Base-by-base conservation (phyloP, 371 early-diverging fungal genomes). In the Capillidium rhysosporum region DNA sequence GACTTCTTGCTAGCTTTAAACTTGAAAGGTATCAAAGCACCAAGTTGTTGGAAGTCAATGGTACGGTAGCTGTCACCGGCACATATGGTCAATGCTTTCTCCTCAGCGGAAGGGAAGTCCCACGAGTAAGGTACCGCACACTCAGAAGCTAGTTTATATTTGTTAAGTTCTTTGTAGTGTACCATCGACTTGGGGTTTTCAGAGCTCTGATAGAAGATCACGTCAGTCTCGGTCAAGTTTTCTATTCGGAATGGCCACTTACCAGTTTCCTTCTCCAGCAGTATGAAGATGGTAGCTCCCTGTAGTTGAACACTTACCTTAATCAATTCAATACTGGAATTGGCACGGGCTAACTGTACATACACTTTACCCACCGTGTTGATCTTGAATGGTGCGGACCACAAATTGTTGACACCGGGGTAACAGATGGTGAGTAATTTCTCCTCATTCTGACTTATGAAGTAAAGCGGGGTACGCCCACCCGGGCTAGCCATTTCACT, bases 221-320 rank as follows among this genome's bases (percentile, higher is more conserved):
- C 75, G 49, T 85, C 84, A 26, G 75, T 77, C 2, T 74, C 71
- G 0, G 90, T 85, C n/a, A 71, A 59, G 67, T 96, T 96, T 28
- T 87, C 86, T 44, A 98, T 73, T 9, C 79, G 66, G 56, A 81
- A 91, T 14, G 96, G 98, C 98, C 98, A 98, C 51, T 77, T 69
- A 2, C 78, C 75, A 28, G 75, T 71, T 60, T 86, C 86, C 40
- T 76, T 75, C 41, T 76, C 72, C 45, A 93, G 65, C 0, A 84
- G 63, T 31, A 98, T 78, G 63, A 91, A 93, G 16, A 98, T 66
- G 0, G 89, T 89, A 0, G 98, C 91, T 29, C 81, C 82, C 49
- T 93, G 83, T 55, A 95, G 61, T 9, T 80, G 56, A 24, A 86
- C 72, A 18, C 88, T 77, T 2, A 84, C 77, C 4, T 86, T 72